Percentiles rank a stretch among this genome's conserved stretches.
Conservation (phyloP, 2,329 filamentous ascomycete genomes). For the Xylogone sp. region DNA sequence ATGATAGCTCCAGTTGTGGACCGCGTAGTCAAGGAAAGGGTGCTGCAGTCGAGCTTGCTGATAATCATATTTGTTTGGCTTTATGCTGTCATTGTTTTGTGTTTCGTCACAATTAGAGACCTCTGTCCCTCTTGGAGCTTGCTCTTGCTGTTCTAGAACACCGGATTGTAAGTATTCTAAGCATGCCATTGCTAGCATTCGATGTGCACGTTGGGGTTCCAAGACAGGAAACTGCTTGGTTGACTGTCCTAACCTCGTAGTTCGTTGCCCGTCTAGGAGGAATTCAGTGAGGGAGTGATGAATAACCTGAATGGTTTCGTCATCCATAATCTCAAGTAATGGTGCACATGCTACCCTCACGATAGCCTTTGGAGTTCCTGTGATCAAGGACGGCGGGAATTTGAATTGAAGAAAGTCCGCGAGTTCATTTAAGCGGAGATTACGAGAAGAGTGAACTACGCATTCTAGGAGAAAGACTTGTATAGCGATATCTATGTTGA, state of each 20-base stretch:
- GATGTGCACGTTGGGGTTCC: slow-evolving; percentile 3
- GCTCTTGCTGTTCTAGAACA: neutral
- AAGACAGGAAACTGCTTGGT: slow-evolving; percentile 8
- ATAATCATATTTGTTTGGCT: slow-evolving; percentile 8
- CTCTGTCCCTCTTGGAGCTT: neutral
- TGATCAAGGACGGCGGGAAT: slow-evolving; percentile 4
- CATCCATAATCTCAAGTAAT: slow-evolving; percentile 25
- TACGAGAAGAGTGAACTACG: slow-evolving; percentile 17
- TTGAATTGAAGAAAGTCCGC: neutral
- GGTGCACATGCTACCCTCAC: slow-evolving; percentile 26
- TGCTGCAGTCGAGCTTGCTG: slow-evolving; percentile 8
- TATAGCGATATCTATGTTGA: slow-evolving; percentile 7
- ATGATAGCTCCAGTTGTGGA: neutral
- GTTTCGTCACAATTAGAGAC: neutral
- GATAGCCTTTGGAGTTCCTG: slow-evolving; percentile 11
- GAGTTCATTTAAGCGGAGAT: slow-evolving; percentile 15
- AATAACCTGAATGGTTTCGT: slow-evolving; percentile 40
- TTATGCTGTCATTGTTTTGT: neutral
- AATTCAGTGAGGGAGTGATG: slow-evolving; percentile 48
- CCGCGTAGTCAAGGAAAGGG: slow-evolving; percentile 1
- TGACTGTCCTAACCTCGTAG: neutral
- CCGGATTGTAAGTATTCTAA: slow-evolving; percentile 9
- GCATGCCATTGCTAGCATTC: slow-evolving; percentile 5
- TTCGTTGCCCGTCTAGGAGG: slow-evolving; percentile 24
- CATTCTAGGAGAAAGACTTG: slow-evolving; percentile 18